Evolutionary conservation across 2,329 filamentous ascomycete species (phyloP).

Genomic region (Fusarium clavum): DNA sequence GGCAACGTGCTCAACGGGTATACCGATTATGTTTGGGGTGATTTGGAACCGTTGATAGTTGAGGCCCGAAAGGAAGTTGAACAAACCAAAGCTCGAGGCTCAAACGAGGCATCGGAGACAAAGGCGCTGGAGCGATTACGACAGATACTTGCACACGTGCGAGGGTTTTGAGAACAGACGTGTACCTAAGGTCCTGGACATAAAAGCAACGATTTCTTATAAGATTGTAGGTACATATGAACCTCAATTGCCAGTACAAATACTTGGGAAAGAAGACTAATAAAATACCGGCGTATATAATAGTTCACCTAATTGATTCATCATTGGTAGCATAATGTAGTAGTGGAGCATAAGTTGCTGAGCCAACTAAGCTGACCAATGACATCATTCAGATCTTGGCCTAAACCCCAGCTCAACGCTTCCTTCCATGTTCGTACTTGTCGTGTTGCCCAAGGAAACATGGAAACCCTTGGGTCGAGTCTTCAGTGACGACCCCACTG

Average conservation of each 20-base stretch:
- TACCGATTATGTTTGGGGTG: conserved; percentile 76
- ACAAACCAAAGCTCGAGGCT: conserved; percentile 47
- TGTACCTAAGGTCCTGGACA: neutral
- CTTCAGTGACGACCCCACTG: conserved; percentile 33
- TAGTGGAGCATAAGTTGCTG: conserved; percentile 42
- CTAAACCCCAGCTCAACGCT: conserved; percentile 12
- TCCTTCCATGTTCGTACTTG: conserved; percentile 24
- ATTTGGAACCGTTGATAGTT: conserved; percentile 65
- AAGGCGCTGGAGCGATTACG: conserved; percentile 52
- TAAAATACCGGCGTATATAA: neutral
- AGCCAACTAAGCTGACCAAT: conserved; percentile 46
- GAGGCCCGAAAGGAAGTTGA: conserved; percentile 69
- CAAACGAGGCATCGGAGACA: conserved; percentile 31
- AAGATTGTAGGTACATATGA: neutral
- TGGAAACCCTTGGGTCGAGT: conserved; percentile 11
- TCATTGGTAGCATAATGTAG: neutral
- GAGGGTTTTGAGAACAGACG: conserved; percentile 42
- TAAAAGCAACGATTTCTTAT: neutral
- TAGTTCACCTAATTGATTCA: neutral
- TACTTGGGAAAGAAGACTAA: neutral
- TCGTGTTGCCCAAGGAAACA: conserved; percentile 32
- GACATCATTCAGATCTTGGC: conserved; percentile 43
- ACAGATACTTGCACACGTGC: conserved; percentile 54
- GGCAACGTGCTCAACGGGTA: conserved; percentile 66
- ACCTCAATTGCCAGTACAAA: neutral